Evolutionary conservation across 2,329 filamentous ascomycete genomes (phyloP).

Genomic region (Talaromyces piceae): DNA sequence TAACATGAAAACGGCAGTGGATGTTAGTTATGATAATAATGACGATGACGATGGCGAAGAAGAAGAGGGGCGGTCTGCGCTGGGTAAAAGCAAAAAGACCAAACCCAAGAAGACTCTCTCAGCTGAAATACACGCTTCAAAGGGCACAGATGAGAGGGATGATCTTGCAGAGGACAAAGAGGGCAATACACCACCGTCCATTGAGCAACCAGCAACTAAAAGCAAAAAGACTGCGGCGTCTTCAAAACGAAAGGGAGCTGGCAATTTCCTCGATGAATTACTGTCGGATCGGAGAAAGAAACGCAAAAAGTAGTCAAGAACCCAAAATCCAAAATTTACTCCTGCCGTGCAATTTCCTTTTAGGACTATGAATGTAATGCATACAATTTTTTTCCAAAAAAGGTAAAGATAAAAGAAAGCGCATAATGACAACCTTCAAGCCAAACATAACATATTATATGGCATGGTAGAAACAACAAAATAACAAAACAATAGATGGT

Average conservation of each 20-base stretch:
- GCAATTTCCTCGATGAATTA: conserved; percentile 50
- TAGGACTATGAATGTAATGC: neutral
- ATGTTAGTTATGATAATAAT: conserved; percentile 8
- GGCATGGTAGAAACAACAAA: neutral
- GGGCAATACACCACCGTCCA: neutral
- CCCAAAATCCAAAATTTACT: neutral
- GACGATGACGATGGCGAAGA: conserved; percentile 31
- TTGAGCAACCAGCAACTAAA: conserved; percentile 3
- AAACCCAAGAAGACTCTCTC: neutral
- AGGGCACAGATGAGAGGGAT: too few relatives aligned
- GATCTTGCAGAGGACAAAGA: neutral
- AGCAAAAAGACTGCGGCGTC: conserved; percentile 8
- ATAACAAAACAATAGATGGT: neutral
- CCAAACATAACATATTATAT: conserved; percentile 12
- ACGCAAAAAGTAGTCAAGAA: conserved; percentile 21
- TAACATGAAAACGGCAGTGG: too few relatives aligned
- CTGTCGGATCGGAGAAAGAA: conserved; percentile 42
- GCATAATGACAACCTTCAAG: neutral
- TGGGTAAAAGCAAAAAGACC: conserved; percentile 14
- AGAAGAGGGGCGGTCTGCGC: conserved; percentile 36
- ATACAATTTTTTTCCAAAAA: neutral
- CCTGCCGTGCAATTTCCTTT: neutral
- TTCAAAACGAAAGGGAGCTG: conserved; percentile 31
- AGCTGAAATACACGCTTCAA: too few relatives aligned
- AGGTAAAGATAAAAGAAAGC: neutral